A percentile compares a stretch with the other conserved stretches of the same genome.
These are phyloP conservation scores for Arabidopsis lyrata DNA, from an alignment of 441 rosid genomes.

Conservation along the genomic window DNA sequence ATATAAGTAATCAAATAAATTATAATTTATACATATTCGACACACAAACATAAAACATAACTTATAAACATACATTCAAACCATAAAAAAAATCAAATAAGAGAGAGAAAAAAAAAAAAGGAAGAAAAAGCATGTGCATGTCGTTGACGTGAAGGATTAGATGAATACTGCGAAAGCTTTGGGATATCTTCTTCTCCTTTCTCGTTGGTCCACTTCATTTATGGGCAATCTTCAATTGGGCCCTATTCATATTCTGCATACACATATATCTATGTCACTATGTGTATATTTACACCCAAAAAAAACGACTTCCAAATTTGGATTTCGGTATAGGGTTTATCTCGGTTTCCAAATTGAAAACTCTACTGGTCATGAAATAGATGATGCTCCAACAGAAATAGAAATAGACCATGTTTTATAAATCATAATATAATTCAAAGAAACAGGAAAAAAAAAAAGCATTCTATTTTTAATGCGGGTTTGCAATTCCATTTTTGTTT, in stretches of 20 bases:
- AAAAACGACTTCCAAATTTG: neutral
- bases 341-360: neutral
- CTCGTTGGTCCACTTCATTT: constrained; percentile 42
- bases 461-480: too few relatives aligned
- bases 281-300: neutral
- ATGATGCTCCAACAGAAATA: neutral
- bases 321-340: neutral
- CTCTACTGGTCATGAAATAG: neutral
- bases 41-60: neutral
- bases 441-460: neutral
- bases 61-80: neutral
- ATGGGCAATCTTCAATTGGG: constrained; percentile 38
- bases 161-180: constrained; percentile 18
- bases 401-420: neutral
- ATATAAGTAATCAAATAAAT: neutral
- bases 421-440: neutral
- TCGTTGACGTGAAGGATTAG: constrained; percentile 34
- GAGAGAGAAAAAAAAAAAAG: neutral
- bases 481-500: too few relatives aligned
- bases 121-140: constrained; percentile 4
- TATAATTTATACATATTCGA: neutral
- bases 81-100: neutral
- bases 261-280: neutral
- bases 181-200: constrained; percentile 24
- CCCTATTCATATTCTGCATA: constrained; percentile 27